Conservation (phyloP, 805 yeast genomes). For the Cyberlindnera amylophila region DNA sequence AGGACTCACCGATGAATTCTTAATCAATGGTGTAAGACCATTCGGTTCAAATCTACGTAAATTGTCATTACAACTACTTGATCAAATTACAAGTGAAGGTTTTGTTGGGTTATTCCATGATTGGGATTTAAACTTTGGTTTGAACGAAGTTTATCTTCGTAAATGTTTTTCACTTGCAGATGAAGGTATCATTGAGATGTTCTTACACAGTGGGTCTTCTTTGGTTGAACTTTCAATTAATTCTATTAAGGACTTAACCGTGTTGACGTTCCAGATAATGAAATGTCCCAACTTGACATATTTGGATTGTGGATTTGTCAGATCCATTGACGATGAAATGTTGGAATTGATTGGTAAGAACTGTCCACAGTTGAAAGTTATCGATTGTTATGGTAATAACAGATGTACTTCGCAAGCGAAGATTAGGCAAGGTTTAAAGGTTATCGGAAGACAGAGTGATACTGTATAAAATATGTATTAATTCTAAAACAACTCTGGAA, state of each 20-base stretch:
- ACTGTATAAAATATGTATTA: too few species aligned
- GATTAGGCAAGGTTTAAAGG: slow-evolving; percentile 49
- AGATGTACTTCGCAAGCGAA: slow-evolving; percentile 55
- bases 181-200: slow-evolving; percentile 51
- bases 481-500: slow-evolving; percentile 25
- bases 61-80: slow-evolving; percentile 56
- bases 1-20: slow-evolving; percentile 61
- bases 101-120: slow-evolving; percentile 52
- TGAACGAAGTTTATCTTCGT: slow-evolving; percentile 55
- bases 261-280: slow-evolving; percentile 47
- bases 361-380: slow-evolving; percentile 57
- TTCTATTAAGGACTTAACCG: slow-evolving; percentile 58
- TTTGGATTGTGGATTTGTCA: slow-evolving; percentile 75
- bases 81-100: slow-evolving; percentile 68
- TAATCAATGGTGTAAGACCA: slow-evolving; percentile 53
- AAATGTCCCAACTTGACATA: slow-evolving; percentile 57
- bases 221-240: slow-evolving; percentile 70
- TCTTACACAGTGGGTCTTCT: slow-evolving; percentile 61
- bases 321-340: slow-evolving; percentile 67
- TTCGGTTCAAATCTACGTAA: slow-evolving; percentile 54
- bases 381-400: slow-evolving; percentile 82
- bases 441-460: slow-evolving; percentile 76
- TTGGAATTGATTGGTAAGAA: slow-evolving; percentile 53
- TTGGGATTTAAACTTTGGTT: slow-evolving; percentile 53
- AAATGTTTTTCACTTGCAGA: slow-evolving; percentile 69